phyloP scores from a whole-genome alignment of 768 basidiomycete genomes.

The Dacryopinax primogenitus region DNA sequence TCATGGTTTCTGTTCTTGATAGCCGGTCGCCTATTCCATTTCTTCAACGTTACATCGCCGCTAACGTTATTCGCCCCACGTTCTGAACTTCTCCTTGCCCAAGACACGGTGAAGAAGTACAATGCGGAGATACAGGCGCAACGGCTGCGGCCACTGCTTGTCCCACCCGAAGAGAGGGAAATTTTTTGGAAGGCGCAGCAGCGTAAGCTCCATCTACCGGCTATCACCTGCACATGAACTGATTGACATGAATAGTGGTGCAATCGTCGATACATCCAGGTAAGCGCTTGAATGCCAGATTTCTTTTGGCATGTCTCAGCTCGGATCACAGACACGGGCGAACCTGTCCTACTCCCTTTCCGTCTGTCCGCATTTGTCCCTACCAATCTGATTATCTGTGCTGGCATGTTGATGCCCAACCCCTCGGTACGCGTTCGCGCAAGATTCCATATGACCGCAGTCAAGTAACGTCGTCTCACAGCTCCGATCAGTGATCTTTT shows the following conservation, averaged over 20 bases:
- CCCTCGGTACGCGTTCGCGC: constrained; percentile 20
- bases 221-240: neutral
- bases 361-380: constrained; percentile 33
- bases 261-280: neutral
- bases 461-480: neutral
- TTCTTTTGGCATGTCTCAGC: constrained; percentile 13
- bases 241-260: neutral
- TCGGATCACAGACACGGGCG: constrained; percentile 27
- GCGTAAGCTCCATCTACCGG: neutral
- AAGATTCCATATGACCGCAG: neutral
- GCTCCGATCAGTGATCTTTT: constrained; percentile 16
- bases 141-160: neutral
- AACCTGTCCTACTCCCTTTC: constrained; percentile 31
- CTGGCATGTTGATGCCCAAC: constrained; percentile 34
- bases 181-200: neutral
- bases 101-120: neutral
- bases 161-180: neutral
- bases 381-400: constrained; percentile 28
- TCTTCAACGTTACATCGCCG: neutral
- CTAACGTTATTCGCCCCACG: neutral
- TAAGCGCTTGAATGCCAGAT: neutral
- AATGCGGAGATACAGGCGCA: neutral
- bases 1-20: neutral
- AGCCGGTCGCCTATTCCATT: neutral
- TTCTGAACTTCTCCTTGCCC: neutral